Percentiles rank a stretch among this genome's conserved stretches.
phyloP scores from a whole-genome alignment of 495 filamentous ascomycete species.

The Entonaema liquescens region DNA sequence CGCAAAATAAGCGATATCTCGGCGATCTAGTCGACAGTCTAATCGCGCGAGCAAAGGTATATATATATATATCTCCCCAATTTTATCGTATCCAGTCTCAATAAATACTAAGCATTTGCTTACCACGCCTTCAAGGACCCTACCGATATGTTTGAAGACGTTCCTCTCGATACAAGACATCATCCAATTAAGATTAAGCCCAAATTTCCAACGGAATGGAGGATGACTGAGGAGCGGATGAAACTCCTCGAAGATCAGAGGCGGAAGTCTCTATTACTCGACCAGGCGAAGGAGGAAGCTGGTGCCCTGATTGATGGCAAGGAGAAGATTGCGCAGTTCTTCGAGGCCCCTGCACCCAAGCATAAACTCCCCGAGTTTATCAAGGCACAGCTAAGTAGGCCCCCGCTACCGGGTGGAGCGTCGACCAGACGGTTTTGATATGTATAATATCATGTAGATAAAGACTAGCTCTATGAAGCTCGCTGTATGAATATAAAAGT shows the following conservation, averaged over 20 bases:
- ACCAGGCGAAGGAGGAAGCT: conserved; percentile 55
- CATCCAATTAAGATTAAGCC: conserved; percentile 74
- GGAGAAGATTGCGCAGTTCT: conserved; percentile 57
- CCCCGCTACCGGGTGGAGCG: not conserved
- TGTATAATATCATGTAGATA: conserved; percentile 20
- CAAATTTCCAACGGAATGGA: conserved; percentile 84
- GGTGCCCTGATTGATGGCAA: conserved; percentile 65
- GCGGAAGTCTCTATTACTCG: conserved; percentile 55
- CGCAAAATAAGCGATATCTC: conserved; percentile 96
- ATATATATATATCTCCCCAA: too few relatives aligned
- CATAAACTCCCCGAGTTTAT: conserved; percentile 43
- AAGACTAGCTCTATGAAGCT: not conserved
- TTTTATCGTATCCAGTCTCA: not conserved
- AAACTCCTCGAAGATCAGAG: conserved; percentile 68
- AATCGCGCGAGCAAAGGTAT: conserved; percentile 76
- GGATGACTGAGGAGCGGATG: conserved; percentile 73
- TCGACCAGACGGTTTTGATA: conserved; percentile 1
- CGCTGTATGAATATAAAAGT: conserved; percentile 24
- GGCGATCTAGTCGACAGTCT: conserved; percentile 78
- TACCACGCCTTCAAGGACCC: conserved; percentile 58
- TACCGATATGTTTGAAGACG: conserved; percentile 83
- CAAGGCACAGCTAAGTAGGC: conserved; percentile 27
- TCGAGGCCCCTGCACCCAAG: conserved; percentile 33
- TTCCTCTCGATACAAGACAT: conserved; percentile 91
- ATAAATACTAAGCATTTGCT: conserved; percentile 6